Percentiles rank a stretch among this genome's conserved stretches.
phyloP scores from a whole-genome alignment of 495 filamentous ascomycete species.

The Alectoria sarmentosa region DNA sequence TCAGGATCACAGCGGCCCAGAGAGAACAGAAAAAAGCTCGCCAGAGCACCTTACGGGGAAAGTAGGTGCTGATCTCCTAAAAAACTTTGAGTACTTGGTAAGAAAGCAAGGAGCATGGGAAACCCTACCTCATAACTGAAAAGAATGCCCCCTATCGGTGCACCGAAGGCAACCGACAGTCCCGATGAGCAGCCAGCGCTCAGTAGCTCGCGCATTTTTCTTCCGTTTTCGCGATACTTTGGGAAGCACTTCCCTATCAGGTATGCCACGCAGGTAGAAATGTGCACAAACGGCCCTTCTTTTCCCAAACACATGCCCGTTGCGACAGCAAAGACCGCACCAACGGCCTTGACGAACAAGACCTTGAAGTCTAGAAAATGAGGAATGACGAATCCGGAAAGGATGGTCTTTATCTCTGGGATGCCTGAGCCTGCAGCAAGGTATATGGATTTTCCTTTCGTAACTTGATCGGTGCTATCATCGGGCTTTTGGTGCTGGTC shows the following conservation, averaged over 20 bases:
- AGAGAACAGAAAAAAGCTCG: slow-evolving; percentile 51
- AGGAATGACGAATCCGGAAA: slow-evolving; percentile 54
- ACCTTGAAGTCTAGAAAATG: slow-evolving; percentile 49
- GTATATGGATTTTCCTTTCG: slow-evolving; percentile 46
- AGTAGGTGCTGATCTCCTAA: slow-evolving; percentile 35
- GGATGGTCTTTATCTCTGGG: slow-evolving; percentile 53
- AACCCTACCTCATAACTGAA: slow-evolving; percentile 42
- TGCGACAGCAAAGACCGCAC: slow-evolving; percentile 48
- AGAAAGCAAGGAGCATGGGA: background rate
- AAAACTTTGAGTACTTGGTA: background rate
- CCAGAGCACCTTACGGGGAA: slow-evolving; percentile 51
- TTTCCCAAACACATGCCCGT: slow-evolving; percentile 54
- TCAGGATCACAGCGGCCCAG: slow-evolving; percentile 46
- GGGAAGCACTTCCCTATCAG: slow-evolving; percentile 45
- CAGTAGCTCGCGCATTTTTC: slow-evolving; percentile 48
- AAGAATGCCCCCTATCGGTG: slow-evolving; percentile 52
- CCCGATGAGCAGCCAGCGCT: slow-evolving; percentile 49
- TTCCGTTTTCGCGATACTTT: slow-evolving; percentile 46
- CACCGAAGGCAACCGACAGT: slow-evolving; percentile 51
- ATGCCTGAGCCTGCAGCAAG: slow-evolving; percentile 52
- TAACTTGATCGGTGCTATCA: slow-evolving; percentile 14
- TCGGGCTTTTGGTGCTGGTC: slow-evolving; percentile 19
- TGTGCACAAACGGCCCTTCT: slow-evolving; percentile 56
- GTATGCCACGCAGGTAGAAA: slow-evolving; percentile 50
- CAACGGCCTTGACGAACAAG: slow-evolving; percentile 49